Evolutionary conservation across 306 rosid species (phyloP).

Genomic region (Oxytropis ochrocephala): DNA sequence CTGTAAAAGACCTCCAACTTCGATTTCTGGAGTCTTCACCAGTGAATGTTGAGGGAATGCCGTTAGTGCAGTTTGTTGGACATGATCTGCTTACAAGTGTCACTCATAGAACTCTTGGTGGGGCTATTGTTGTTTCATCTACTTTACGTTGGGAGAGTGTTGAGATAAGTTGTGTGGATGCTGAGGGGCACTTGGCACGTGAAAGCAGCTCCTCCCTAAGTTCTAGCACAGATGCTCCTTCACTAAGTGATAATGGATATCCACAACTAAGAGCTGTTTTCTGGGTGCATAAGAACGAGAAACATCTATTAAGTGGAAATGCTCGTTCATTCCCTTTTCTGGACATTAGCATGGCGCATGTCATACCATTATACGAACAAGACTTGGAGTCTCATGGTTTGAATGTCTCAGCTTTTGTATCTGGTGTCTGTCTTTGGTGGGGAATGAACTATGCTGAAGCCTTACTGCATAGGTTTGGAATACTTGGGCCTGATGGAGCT

Average conservation of each 20-base stretch:
- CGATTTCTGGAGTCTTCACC: constrained; percentile 83
- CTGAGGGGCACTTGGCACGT: constrained; percentile 47
- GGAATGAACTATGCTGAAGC: constrained; percentile 97
- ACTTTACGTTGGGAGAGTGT: constrained; percentile 65
- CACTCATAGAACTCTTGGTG: constrained; percentile 86
- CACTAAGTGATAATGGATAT: constrained; percentile 44
- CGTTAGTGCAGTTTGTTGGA: constrained; percentile 84
- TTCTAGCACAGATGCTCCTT: constrained; percentile 38
- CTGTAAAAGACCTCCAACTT: constrained; percentile 63
- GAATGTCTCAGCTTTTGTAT: constrained; percentile 74
- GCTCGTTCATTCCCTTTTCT: constrained; percentile 57
- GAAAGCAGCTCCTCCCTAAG: constrained; percentile 36
- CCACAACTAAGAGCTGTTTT: constrained; percentile 79
- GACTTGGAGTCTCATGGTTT: constrained; percentile 74
- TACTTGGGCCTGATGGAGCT: constrained; percentile 89
- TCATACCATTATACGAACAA: constrained; percentile 64
- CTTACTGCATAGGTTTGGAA: constrained; percentile 81
- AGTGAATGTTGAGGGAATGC: constrained; percentile 56
- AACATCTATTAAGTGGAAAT: constrained; percentile 31
- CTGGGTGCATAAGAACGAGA: constrained; percentile 65
- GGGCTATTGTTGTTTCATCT: constrained; percentile 86
- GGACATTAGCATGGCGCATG: constrained; percentile 56
- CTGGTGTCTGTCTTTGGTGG: constrained; percentile 86
- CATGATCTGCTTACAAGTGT: constrained; percentile 58
- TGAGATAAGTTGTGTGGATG: constrained; percentile 72